Conservation (phyloP, 208 protist species). For the Leishmania lainsoni region DNA sequence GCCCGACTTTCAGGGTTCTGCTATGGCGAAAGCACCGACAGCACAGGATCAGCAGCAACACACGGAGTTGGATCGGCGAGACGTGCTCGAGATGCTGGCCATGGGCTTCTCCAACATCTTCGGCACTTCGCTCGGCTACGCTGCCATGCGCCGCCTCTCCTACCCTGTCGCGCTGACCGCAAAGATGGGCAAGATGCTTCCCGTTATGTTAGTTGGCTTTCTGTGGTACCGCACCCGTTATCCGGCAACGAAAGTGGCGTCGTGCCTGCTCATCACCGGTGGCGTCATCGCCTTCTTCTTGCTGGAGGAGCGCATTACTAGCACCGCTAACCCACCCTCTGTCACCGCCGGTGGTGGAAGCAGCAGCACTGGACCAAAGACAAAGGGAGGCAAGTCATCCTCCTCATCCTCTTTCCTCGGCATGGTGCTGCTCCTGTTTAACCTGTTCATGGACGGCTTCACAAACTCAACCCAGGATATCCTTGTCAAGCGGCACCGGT, state of each 20-base stretch:
- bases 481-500: slow-evolving; percentile 60
- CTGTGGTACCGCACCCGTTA: slow-evolving; percentile 74
- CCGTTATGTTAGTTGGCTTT: slow-evolving; percentile 79
- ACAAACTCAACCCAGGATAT: slow-evolving; percentile 87
- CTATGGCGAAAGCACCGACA: neutral
- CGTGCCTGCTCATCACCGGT: slow-evolving; percentile 63
- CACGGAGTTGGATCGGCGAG: neutral
- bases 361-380: neutral
- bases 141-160: slow-evolving; percentile 76
- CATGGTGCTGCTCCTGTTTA: slow-evolving; percentile 57
- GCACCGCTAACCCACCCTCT: neutral
- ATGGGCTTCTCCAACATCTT: slow-evolving; percentile 83
- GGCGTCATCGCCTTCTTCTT: slow-evolving; percentile 73
- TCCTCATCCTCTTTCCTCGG: slow-evolving; percentile 37
- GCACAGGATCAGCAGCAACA: neutral
- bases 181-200: slow-evolving; percentile 91
- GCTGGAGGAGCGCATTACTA: slow-evolving; percentile 33
- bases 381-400: neutral
- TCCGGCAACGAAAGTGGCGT: slow-evolving; percentile 49
- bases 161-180: slow-evolving; percentile 79
- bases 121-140: slow-evolving; percentile 65
- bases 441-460: slow-evolving; percentile 80
- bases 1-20: neutral
- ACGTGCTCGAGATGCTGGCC: slow-evolving; percentile 36
- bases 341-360: neutral